phyloP scores from a whole-genome alignment of 306 rosid species.

The Cucumis cinereus region DNA sequence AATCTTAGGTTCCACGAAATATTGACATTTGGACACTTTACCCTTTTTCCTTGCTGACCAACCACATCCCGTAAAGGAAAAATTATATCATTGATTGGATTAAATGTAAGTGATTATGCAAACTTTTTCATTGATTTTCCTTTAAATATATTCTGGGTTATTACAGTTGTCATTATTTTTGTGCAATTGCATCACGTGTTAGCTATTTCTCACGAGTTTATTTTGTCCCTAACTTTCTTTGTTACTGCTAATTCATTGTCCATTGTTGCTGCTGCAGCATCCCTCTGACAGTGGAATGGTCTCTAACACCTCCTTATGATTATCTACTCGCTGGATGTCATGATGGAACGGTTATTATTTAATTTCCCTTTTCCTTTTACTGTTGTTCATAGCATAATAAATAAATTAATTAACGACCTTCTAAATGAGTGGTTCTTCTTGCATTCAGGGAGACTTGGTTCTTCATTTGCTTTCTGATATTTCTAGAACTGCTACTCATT shows the following conservation, averaged over 20 bases:
- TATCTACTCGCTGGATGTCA: constrained; percentile 83
- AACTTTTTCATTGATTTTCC: background rate
- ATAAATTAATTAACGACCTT: background rate
- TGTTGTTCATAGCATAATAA: background rate
- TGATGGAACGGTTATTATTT: constrained; percentile 73
- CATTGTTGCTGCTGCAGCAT: constrained; percentile 43
- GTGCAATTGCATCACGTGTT: background rate
- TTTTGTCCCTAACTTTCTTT: constrained; percentile 1
- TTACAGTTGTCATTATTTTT: background rate
- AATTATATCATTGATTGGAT: background rate
- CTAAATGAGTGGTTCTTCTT: background rate
- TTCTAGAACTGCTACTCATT: background rate
- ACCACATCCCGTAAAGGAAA: background rate
- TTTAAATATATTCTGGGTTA: background rate
- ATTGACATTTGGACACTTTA: background rate
- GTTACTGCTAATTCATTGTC: constrained; percentile 2
- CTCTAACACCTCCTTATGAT: constrained; percentile 61
- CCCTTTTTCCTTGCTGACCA: background rate
- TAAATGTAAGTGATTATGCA: background rate
- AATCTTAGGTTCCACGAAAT: background rate
- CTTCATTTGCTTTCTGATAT: background rate
- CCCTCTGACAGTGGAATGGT: constrained; percentile 92
- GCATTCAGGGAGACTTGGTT: background rate
- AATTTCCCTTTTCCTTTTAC: constrained; percentile 3
- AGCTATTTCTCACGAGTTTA: background rate